Evolutionary conservation across 139 green algal genomes (phyloP), one percentile per base, ranked within the genome.

Genomic region (Ulvella scutata): DNA sequence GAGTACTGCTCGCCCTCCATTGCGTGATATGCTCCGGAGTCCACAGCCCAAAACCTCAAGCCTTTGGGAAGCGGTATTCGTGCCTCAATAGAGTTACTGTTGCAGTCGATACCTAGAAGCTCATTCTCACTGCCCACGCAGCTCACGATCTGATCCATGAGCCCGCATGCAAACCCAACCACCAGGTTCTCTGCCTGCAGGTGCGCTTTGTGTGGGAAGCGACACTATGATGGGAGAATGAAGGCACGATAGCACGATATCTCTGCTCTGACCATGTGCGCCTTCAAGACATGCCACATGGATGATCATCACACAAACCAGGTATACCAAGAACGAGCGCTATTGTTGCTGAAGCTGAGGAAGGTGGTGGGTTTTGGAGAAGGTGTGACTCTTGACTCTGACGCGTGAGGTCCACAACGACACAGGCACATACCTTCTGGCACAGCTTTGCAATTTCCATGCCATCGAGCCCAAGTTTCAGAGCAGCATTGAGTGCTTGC

Each of bases 101-200:
- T 90, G 76, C 93, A 98, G 72, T 85, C 74, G 79, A 98, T 80
- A 17, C 83, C 84, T 61, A 98, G 78, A 72, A 98, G 87, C 9
- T 80, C 61, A 3, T 75, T 80, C 29, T 78, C 61, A n/a, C 87
- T 26, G 3, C 94, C 94, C 76, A 95, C 81, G 0, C 83, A 78
- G 3, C 79, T 82, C 2, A 91, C 83, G 85, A 96, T 93, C 82
- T 89, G 84, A 75, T 98, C 94, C 94, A 98, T 98, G 13, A 98
- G 82, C 23, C 94, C 94, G 76, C 94, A 98, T 0, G 93, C 90
- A 1, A 92, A 90, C 7, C 94, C 93, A 44, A 96, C 92, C 43
- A 97, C 89, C 40, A 80, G 62, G 78, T 98, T 98, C 83, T 98
- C 92, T 59, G 92, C 90, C 61, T 84, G 62, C 28, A 79, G n/a